Evolutionary conservation across 495 filamentous ascomycete species (phyloP), one percentile per base, ranked within the genome.

Genomic region (Hamigera avellanea): DNA sequence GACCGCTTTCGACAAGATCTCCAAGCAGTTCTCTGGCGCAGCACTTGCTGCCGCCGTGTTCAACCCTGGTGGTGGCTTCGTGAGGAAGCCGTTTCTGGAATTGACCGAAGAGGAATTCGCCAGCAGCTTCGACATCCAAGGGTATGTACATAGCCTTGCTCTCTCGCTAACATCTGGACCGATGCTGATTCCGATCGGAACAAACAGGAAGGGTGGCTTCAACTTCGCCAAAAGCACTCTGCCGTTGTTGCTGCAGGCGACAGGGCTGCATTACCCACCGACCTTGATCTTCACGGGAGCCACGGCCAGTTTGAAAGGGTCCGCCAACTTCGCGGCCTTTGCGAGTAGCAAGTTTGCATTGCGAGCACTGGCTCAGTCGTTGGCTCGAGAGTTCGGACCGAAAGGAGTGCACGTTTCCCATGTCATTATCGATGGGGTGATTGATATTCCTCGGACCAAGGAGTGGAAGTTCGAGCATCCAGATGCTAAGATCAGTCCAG

Each of bases 321-420:
- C 77, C 3, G 75, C 84, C 0, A 64, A 64, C 4, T 85, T 84
- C 60, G 61, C 78, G 2, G 53, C 70, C 14, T 88, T 94, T 51
- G 86, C 85, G 0, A 69, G 76, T 6, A 76, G 78, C 30, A 95
- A 93, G 56, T 93, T 83, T 52, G 87, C 85, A 2, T 57, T 80
- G 26, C 72, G 89, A 18, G 88, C 83, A 1, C 58, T 93, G 35
- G 67, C 72, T 1, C 86, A 93, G 62, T 76, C 70, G 21, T 67
- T 96, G 19, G 87, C 86, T 0, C 70, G 80, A 38, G 89, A 96
- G 56, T 96, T 93, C 53, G 84, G 82, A 0, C 88, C 89, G 0
- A 70, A 86, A 52, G 88, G 89, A 2, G 73, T 96, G 7, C 89
- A 96, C 58, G 81, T 96, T 3, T 72, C 78, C 6, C 88, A 95